Percentiles rank a stretch among this genome's conserved stretches.
Conservation (phyloP, 2,329 filamentous ascomycete species). For the Sarocladiaceae sp. region DNA sequence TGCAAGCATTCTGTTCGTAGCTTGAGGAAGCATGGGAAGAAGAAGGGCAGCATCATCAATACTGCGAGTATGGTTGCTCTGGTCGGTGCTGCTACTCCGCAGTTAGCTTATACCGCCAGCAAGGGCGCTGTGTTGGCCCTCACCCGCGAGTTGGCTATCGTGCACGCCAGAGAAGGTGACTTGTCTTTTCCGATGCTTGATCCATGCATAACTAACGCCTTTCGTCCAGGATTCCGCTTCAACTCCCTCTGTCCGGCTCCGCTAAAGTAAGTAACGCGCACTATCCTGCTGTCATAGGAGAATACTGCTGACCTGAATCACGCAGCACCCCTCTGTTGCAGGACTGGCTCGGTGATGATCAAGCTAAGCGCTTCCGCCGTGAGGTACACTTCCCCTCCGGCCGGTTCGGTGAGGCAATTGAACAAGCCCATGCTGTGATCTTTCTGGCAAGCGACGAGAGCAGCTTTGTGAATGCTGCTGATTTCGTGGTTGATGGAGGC, state of each 20-base stretch:
- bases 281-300: not conserved
- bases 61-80: conserved; percentile 69
- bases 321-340: conserved; percentile 65
- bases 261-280: conserved; percentile 49
- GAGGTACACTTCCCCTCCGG: conserved; percentile 74
- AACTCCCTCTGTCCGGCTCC: conserved; percentile 72
- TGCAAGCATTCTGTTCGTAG: conserved; percentile 69
- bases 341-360: conserved; percentile 71
- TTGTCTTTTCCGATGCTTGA: conserved; percentile 30
- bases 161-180: conserved; percentile 59
- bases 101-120: conserved; percentile 71
- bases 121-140: conserved; percentile 73
- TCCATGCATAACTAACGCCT: not conserved
- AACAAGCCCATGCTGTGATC: conserved; percentile 70
- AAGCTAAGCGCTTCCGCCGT: conserved; percentile 63
- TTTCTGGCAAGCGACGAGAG: conserved; percentile 73
- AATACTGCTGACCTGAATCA: not conserved
- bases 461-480: conserved; percentile 70
- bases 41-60: conserved; percentile 66
- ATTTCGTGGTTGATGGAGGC: conserved; percentile 69
- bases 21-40: conserved; percentile 64
- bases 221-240: conserved; percentile 50
- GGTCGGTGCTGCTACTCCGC: conserved; percentile 68
- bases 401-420: conserved; percentile 72
- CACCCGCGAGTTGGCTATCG: conserved; percentile 70